Base-by-base conservation (phyloP, 768 basidiomycete genomes). In the Lactarius hengduanensis region DNA sequence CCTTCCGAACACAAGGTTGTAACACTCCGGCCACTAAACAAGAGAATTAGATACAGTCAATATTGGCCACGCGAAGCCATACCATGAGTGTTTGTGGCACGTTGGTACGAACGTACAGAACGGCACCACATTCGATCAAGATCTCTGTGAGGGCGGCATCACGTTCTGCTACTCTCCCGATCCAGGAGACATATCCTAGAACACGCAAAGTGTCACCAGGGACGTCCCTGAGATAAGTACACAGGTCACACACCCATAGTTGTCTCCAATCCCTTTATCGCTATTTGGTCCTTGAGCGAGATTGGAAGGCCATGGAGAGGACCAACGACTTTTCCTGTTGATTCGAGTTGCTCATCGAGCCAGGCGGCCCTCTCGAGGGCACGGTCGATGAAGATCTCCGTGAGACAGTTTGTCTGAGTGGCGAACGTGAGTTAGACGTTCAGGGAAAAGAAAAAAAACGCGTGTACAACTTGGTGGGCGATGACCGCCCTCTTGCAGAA, bases 1-100 rank as follows among this genome's bases (percentile, higher is more conserved):
- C 61, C 90, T 80, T 2, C 92, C 93, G 71, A 90, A 95, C 34
- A 94, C 79, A 66, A 86, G 77, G 72, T 95, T 95, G 78, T 81
- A 85, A 0, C 90, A 88, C 74, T 96, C 93, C 1, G 82, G 80
- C 83, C 87, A 91, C 91, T 91, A 70, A 67, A 60, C 1, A 62
- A 2, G 43, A 38, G 62, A 36, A 66, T 30, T 30, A 41, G 58
- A 18, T 57, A 58, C 4, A n/a, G 26, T n/a, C 61, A 18, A 45
- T 36, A 38, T 61, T 15, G 28, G 32, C 18, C 20, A 67, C 16
- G 57, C 57, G 22, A 57, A 57, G 66, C 63, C 50, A 26, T 61
- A 82, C 82, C 80, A 83, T 81, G 47, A 85, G 74, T 10, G 85
- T 83, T 70, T 87, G 85, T 0, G 84, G 83, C 43, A 84, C 81